A percentile compares a stretch with the other conserved stretches of the same genome.
Evolutionary conservation across 2,329 filamentous ascomycete genomes (phyloP).

Genomic region (Alternaria metachromatica): DNA sequence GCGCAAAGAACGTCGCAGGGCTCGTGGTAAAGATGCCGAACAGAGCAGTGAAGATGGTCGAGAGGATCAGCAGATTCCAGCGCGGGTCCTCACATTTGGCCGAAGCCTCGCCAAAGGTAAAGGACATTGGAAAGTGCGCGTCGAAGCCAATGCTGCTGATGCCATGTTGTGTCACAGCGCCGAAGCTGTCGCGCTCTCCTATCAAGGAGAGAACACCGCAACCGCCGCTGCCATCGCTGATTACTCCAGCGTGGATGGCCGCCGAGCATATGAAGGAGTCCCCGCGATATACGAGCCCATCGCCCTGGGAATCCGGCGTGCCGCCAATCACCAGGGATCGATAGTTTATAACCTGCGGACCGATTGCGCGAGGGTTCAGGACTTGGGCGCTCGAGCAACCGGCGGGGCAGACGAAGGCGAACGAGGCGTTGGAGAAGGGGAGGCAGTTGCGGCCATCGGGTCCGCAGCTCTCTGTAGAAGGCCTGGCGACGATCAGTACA

Average conservation of each 20-base stretch:
- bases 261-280: slow-evolving; percentile 49
- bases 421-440: slow-evolving; percentile 59
- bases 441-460: slow-evolving; percentile 63
- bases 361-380: slow-evolving; percentile 59
- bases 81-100: slow-evolving; percentile 41
- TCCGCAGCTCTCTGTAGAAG: slow-evolving; percentile 52
- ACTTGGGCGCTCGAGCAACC: slow-evolving; percentile 57
- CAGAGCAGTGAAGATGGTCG: slow-evolving; percentile 38
- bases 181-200: slow-evolving; percentile 34
- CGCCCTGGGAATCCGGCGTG: slow-evolving; percentile 3
- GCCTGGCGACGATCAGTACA: slow-evolving; percentile 21
- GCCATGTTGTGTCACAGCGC: slow-evolving; percentile 33
- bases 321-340: slow-evolving; percentile 72
- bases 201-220: slow-evolving; percentile 41
- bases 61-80: slow-evolving; percentile 43
- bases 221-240: slow-evolving; percentile 38
- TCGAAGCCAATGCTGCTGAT: slow-evolving; percentile 43
- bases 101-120: slow-evolving; percentile 32
- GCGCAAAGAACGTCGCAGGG: slow-evolving; percentile 38
- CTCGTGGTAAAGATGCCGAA: slow-evolving; percentile 41
- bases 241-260: slow-evolving; percentile 45
- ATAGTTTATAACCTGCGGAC: slow-evolving; percentile 68
- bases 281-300: slow-evolving; percentile 38
- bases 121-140: slow-evolving; percentile 45
- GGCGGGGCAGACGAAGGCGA: slow-evolving; percentile 64